These are phyloP conservation scores for Solanum appendiculatum DNA, from an alignment of 257 asterid genomes.

Conservation along the genomic window DNA sequence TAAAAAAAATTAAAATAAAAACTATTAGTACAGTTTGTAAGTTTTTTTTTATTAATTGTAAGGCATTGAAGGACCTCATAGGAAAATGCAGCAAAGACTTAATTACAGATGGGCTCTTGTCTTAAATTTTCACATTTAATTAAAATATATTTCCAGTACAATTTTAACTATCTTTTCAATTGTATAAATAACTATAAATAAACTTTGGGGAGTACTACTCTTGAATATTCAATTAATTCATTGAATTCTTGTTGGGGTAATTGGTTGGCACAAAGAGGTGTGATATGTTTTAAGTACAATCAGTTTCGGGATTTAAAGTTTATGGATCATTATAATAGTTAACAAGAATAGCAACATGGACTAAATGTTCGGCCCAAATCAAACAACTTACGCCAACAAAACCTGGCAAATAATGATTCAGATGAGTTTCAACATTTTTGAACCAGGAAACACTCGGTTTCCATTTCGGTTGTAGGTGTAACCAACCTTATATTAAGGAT, in stretches of 20 bases:
- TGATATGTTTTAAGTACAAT: neutral
- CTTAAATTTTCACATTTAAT: slow-evolving; percentile 6
- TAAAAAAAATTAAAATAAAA: neutral
- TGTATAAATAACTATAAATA: neutral
- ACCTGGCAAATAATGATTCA: no score
- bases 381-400: neutral
- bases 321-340: neutral
- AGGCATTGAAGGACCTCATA: slow-evolving; percentile 18
- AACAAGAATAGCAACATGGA: neutral
- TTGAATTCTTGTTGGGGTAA: slow-evolving; percentile 4
- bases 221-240: slow-evolving; percentile 4
- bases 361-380: neutral
- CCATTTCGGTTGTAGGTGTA: neutral
- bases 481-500: neutral
- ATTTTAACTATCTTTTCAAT: neutral
- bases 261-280: slow-evolving; percentile 12
- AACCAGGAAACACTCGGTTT: no score
- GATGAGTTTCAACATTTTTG: no score
- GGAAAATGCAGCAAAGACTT: slow-evolving; percentile 14
- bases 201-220: neutral
- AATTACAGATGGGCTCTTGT: neutral
- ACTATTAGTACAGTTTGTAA: neutral
- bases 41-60: neutral
- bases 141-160: neutral
- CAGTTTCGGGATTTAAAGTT: neutral